These are phyloP conservation scores for Bimuria novae-zelandiae DNA, from an alignment of 2,329 filamentous ascomycete genomes.

Conservation along the genomic window DNA sequence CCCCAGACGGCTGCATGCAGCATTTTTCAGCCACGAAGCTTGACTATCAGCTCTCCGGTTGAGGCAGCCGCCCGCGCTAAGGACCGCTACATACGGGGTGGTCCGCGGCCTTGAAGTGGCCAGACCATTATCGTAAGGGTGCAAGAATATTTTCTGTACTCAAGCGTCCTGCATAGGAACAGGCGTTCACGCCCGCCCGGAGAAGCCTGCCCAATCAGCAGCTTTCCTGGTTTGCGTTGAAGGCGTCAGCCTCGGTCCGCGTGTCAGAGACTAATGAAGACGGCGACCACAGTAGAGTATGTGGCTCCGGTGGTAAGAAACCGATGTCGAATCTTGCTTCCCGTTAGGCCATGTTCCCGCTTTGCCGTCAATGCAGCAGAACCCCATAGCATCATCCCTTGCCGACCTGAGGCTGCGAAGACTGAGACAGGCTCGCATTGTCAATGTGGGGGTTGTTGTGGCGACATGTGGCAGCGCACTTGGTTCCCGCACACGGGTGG, in stretches of 20 bases:
- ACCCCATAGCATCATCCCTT: not conserved
- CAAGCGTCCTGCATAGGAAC: constrained; percentile 4
- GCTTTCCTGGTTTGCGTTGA: not conserved
- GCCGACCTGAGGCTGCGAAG: not conserved
- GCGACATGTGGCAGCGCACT: not conserved
- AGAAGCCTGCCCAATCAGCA: not conserved
- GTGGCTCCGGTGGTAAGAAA: not conserved
- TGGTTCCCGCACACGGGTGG: not conserved
- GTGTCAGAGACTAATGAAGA: not conserved
- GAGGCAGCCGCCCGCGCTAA: not conserved
- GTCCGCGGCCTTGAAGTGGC: not conserved
- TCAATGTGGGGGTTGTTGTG: not conserved
- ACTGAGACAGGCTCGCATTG: not conserved
- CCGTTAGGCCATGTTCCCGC: not conserved
- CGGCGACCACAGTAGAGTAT: not conserved
- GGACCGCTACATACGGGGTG: not conserved
- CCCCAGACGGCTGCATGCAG: not conserved
- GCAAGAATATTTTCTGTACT: not conserved
- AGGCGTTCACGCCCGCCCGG: constrained; percentile 1
- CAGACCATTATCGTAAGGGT: not conserved
- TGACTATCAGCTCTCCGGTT: not conserved
- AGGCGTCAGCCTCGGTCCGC: not conserved
- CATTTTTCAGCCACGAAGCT: constrained; percentile 1
- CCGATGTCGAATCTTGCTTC: not conserved
- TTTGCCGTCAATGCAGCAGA: not conserved